Conservation (phyloP, 306 rosid genomes). For the Gastrolobium bilobum region DNA sequence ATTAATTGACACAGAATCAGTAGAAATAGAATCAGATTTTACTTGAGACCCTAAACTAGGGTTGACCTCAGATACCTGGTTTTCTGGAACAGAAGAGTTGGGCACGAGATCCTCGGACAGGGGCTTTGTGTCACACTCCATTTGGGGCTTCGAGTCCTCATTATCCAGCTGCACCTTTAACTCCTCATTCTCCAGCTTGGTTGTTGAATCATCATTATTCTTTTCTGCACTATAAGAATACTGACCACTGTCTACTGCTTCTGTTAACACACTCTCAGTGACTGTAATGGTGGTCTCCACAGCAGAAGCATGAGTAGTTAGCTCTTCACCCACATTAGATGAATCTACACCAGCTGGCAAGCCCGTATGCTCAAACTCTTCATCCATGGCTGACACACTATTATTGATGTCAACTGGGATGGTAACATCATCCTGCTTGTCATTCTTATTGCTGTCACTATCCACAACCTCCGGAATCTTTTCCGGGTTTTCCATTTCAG, state of each 20-base stretch:
- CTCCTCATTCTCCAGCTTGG: conserved; percentile 59
- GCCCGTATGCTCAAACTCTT: conserved; percentile 53
- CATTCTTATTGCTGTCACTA: conserved; percentile 45
- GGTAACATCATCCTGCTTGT: conserved; percentile 42
- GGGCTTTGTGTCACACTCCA: conserved; percentile 70
- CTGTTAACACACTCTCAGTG: conserved; percentile 58
- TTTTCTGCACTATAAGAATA: conserved; percentile 54
- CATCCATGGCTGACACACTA: conserved; percentile 46
- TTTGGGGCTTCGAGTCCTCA: conserved; percentile 60
- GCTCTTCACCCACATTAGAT: conserved; percentile 53
- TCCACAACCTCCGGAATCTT: conserved; percentile 45
- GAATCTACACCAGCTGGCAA: conserved; percentile 54
- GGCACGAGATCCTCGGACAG: conserved; percentile 57
- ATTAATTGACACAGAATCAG: conserved; percentile 99
- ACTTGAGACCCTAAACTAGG: conserved; percentile 94
- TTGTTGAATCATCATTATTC: conserved; percentile 54
- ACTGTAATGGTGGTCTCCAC: conserved; percentile 54
- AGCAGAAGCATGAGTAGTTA: conserved; percentile 44
- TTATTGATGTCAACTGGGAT: conserved; percentile 53
- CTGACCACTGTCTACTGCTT: conserved; percentile 51
- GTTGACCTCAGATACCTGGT: conserved; percentile 99
- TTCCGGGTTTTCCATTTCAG: conserved; percentile 35
- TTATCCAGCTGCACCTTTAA: conserved; percentile 59
- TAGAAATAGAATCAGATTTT: conserved; percentile 99
- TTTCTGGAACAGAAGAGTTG: conserved; percentile 67